Conservation (phyloP, 1,284 basidiomycete genomes). For the Trametes pubescens region DNA sequence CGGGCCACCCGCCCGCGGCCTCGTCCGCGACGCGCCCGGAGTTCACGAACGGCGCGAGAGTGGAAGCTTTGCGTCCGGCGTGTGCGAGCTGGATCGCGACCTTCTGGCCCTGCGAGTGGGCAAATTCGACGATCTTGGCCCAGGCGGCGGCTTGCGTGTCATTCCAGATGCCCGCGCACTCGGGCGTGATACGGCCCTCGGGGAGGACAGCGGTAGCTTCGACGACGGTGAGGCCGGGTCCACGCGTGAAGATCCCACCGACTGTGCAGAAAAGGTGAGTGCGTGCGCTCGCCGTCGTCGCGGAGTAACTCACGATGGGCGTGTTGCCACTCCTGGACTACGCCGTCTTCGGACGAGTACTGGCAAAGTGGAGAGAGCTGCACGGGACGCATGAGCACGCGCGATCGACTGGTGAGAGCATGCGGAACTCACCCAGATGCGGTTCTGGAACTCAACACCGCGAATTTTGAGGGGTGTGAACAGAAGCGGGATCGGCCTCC, state of each 20-base stretch:
- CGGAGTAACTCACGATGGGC: conserved; percentile 63
- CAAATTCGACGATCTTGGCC: conserved; percentile 72
- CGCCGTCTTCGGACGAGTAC: conserved; percentile 72
- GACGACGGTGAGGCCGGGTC: conserved; percentile 61
- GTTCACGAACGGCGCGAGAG: conserved; percentile 67
- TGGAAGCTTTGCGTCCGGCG: conserved; percentile 78
- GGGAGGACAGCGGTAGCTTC: conserved; percentile 79
- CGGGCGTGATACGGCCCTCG: conserved; percentile 80
- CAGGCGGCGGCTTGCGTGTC: conserved; percentile 74
- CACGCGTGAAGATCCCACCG: conserved; percentile 2
- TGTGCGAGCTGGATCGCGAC: conserved; percentile 83
- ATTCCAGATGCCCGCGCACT: conserved; percentile 77
- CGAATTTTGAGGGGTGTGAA: conserved; percentile 73
- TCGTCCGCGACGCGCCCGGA: conserved; percentile 42
- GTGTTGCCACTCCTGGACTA: conserved; percentile 77
- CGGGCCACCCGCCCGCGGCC: conserved; percentile 69
- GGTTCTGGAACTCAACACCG: conserved; percentile 72
- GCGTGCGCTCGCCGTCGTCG: too few relatives aligned
- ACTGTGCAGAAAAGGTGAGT: neutral
- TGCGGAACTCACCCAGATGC: conserved; percentile 56
- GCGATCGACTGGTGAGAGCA: neutral
- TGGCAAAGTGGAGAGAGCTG: conserved; percentile 74
- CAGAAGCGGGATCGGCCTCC: conserved; percentile 52
- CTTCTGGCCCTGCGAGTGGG: conserved; percentile 67
- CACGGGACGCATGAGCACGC: too few relatives aligned